phyloP scores from a whole-genome alignment of 441 rosid species.

The Eruca vesicaria region DNA sequence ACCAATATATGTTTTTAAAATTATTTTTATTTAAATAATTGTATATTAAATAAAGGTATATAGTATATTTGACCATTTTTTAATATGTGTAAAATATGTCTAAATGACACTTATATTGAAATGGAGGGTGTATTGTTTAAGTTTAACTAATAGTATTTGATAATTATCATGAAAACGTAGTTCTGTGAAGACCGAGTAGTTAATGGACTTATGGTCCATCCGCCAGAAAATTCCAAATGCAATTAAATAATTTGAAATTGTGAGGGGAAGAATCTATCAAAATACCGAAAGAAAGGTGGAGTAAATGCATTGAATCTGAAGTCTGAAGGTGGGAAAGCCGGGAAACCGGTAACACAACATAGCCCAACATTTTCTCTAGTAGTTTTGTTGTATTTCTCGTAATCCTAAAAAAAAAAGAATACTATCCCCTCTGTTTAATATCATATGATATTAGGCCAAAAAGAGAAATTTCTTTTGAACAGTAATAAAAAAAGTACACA shows the following conservation, averaged over 20 bases:
- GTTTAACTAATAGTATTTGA: not conserved
- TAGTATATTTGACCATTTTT: no score
- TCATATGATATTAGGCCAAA: no score
- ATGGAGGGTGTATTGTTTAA: no score
- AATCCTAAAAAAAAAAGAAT: not conserved
- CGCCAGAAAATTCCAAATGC: slow-evolving; percentile 2
- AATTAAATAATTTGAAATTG: slow-evolving; percentile 4
- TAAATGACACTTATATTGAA: no score
- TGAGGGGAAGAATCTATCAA: slow-evolving; percentile 26
- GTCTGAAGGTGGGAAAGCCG: slow-evolving; percentile 14
- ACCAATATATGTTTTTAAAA: no score
- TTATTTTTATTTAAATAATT: no score
- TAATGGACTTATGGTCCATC: slow-evolving; percentile 3
- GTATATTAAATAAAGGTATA: no score
- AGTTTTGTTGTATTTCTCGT: not conserved
- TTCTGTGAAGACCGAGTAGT: not conserved
- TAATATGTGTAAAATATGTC: no score
- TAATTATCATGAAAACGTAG: not conserved
- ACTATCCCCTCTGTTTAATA: no score
- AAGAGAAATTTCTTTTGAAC: no score
- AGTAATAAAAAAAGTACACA: no score
- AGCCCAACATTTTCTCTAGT: not conserved
- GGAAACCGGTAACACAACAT: slow-evolving; percentile 1
- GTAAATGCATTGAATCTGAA: slow-evolving; percentile 25
- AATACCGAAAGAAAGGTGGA: not conserved